phyloP scores from a whole-genome alignment of 1,284 basidiomycete genomes.

The Pseudozyma sp. region DNA sequence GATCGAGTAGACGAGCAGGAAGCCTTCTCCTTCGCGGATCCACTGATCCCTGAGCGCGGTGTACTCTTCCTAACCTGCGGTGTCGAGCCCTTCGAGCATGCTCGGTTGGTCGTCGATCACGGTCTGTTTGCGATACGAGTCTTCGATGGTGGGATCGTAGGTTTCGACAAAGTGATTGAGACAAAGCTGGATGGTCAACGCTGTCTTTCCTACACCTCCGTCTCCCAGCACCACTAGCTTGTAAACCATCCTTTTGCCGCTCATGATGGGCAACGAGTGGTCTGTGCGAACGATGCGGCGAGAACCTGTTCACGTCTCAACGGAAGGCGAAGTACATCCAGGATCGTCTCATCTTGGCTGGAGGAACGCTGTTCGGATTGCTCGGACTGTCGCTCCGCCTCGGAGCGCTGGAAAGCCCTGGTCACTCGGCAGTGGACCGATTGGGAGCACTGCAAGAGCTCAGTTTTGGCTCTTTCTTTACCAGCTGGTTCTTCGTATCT shows the following conservation, averaged over 20 bases:
- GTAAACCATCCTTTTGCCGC: slow-evolving; percentile 72
- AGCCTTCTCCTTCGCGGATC: slow-evolving; percentile 70
- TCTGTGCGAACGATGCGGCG: too few species aligned
- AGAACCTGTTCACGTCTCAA: too few species aligned
- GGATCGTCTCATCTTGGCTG: slow-evolving; percentile 44
- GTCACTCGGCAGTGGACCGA: slow-evolving; percentile 19
- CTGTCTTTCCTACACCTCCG: slow-evolving; percentile 97
- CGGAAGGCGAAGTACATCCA: slow-evolving; percentile 43
- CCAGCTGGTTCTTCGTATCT: slow-evolving; percentile 46
- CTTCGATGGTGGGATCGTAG: slow-evolving; percentile 69
- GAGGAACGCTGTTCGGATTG: slow-evolving; percentile 39
- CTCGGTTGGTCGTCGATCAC: slow-evolving; percentile 70
- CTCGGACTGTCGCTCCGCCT: slow-evolving; percentile 45
- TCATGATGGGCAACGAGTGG: slow-evolving; percentile 47
- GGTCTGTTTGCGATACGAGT: slow-evolving; percentile 69
- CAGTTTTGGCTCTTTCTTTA: slow-evolving; percentile 50
- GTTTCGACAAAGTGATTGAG: slow-evolving; percentile 65
- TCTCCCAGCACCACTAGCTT: slow-evolving; percentile 94
- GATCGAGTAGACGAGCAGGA: slow-evolving; percentile 70
- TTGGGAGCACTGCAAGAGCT: slow-evolving; percentile 21
- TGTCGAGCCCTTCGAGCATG: slow-evolving; percentile 84
- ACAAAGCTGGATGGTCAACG: slow-evolving; percentile 79
- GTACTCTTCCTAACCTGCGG: slow-evolving; percentile 81
- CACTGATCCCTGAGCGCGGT: slow-evolving; percentile 70
- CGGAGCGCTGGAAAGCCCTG: slow-evolving; percentile 39